These are phyloP conservation scores for Pestalotiopsis sp. DNA, from an alignment of 2,329 filamentous ascomycete genomes.

Conservation along the genomic window DNA sequence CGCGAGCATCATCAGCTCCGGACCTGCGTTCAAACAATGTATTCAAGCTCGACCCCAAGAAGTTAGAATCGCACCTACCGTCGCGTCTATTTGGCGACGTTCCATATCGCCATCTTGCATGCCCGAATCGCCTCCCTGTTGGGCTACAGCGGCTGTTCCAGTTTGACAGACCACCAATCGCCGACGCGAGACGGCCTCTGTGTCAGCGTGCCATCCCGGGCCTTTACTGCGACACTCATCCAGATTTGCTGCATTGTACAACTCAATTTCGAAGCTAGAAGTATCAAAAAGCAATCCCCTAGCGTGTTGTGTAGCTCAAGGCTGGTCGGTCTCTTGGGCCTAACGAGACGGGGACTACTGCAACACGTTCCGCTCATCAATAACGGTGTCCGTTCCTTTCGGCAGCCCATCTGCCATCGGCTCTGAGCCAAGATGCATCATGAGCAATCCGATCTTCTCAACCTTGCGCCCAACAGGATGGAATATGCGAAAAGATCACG, in stretches of 20 bases:
- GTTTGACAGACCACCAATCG: neutral
- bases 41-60: no score
- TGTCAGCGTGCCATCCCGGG: neutral
- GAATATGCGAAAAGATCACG: neutral
- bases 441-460: neutral
- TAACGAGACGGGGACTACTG: neutral
- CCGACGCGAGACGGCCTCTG: neutral
- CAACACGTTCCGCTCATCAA: neutral
- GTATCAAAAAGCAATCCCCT: neutral
- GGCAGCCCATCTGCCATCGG: neutral
- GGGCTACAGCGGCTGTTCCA: neutral
- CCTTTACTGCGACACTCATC: neutral
- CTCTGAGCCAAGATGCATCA: neutral
- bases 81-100: neutral
- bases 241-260: neutral
- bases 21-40: neutral
- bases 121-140: neutral
- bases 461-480: neutral
- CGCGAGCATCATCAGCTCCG: neutral
- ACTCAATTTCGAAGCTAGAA: slow-evolving; percentile 2
- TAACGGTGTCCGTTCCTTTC: neutral
- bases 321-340: neutral
- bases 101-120: neutral
- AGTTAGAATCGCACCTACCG: neutral
- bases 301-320: neutral